Percentiles rank a stretch among this genome's conserved stretches.
Evolutionary conservation across 1,284 basidiomycete genomes (phyloP).

Genomic region (Neotropicomus parvogracilis): DNA sequence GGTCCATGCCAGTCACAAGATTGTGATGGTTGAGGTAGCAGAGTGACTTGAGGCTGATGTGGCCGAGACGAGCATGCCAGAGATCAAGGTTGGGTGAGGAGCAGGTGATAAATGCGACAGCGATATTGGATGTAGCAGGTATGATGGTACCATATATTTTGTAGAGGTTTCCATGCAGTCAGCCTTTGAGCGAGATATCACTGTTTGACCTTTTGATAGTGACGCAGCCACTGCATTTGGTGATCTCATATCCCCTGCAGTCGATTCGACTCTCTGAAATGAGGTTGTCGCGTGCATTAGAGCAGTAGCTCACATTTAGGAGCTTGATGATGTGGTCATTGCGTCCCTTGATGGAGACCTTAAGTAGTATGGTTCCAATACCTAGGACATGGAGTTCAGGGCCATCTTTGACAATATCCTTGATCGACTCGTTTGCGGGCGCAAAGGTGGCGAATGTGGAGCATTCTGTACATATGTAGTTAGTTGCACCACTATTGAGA

Average conservation of each 20-base stretch:
- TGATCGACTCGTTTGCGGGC: not conserved
- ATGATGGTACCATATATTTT: not conserved
- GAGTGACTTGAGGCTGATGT: constrained; percentile 7
- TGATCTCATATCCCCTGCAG: not conserved
- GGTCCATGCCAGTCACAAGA: constrained; percentile 7
- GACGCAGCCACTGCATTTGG: not conserved
- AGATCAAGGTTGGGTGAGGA: constrained; percentile 6
- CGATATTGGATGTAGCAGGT: not conserved
- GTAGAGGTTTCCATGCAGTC: not conserved
- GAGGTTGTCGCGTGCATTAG: constrained; percentile 10
- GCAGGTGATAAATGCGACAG: not conserved
- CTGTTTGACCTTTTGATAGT: not conserved
- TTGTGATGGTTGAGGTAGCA: constrained; percentile 6
- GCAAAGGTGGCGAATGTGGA: constrained; percentile 12
- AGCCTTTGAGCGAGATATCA: not conserved
- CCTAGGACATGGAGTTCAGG: constrained; percentile 3
- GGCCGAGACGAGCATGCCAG: constrained; percentile 10
- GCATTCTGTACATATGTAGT: constrained; percentile 10
- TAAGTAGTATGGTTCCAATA: constrained; percentile 2
- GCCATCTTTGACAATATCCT: constrained; percentile 13
- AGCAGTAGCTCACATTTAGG: constrained; percentile 12
- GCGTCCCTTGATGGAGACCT: constrained; percentile 2
- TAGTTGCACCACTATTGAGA: constrained; percentile 4
- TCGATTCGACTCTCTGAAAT: constrained; percentile 16
- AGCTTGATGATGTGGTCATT: constrained; percentile 7